Evolutionary conservation across 1,139 yeast genomes (phyloP).

Genomic region (Sporopachydermia cereana): DNA sequence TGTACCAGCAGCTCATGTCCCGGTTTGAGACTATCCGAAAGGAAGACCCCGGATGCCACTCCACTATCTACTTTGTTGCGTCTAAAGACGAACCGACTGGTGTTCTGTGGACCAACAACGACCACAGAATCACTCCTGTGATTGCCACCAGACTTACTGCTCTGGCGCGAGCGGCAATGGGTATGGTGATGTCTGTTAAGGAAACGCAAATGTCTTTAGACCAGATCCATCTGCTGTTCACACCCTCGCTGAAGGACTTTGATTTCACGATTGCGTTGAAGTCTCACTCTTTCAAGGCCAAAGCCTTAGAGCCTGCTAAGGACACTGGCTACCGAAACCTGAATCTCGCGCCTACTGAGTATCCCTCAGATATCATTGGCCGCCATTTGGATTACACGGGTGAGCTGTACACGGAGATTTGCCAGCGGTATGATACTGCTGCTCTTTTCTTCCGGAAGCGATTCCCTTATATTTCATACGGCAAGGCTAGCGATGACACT

Average conservation of each 20-base stretch:
- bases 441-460: constrained; percentile 42
- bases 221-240: constrained; percentile 47
- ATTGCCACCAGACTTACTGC: constrained; percentile 84
- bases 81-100: constrained; percentile 79
- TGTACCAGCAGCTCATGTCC: constrained; percentile 49
- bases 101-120: constrained; percentile 68
- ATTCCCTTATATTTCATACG: constrained; percentile 39
- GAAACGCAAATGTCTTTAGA: constrained; percentile 31
- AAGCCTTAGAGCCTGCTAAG: constrained; percentile 46
- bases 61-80: constrained; percentile 72
- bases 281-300: constrained; percentile 31
- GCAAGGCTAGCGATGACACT: constrained; percentile 41
- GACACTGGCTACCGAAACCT: constrained; percentile 55
- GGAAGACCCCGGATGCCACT: constrained; percentile 71
- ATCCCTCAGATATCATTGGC: constrained; percentile 17
- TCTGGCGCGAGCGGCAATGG: constrained; percentile 64
- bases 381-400: constrained; percentile 16
- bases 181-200: constrained; percentile 21
- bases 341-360: constrained; percentile 12
- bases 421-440: constrained; percentile 31
- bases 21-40: constrained; percentile 58
- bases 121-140: constrained; percentile 26
- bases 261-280: constrained; percentile 62
- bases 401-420: constrained; percentile 21
- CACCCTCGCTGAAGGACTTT: constrained; percentile 75